Evolutionary conservation across 208 protist species (phyloP), one percentile per base, ranked within the genome.

Genomic region (Crithidia bombi): DNA sequence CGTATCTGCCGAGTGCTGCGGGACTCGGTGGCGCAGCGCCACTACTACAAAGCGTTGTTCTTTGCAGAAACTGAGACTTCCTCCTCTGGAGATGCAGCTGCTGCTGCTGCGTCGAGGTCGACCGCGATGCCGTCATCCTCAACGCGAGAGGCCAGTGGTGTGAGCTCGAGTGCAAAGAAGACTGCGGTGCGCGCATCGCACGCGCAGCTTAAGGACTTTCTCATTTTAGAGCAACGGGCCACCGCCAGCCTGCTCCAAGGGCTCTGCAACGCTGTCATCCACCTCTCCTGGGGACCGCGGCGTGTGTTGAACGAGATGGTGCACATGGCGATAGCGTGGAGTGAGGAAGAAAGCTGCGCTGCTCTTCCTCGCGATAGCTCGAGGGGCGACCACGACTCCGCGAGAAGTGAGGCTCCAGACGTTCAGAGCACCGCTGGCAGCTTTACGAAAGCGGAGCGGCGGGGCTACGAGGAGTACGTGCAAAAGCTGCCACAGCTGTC

Each of bases 281-380:
- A 39, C 30, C 66, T 80, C 3, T 68, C 65, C 47, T 83, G 76
- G 69, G 83, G 68, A 17, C 83, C 86, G 43, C 85, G 82, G 26
- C 70, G 68, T 11, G 52, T 94, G 32, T 43, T 91, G 33, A 88
- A 86, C 54, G 86, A 75, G 50, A 3, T 92, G 36, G 75, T 81
- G 30, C 79, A 80, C 6, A 51, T 63, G 26, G 62, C 74, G 1
- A 17, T 89, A 9, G 61, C 64, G 7, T 75, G 73, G 57, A 75
- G 46, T n/a, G 77, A 66, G 15, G 64, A 63, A 6, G n/a, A 57
- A 19, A 44, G 36, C n/a, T n/a, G n/a, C n/a, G n/a, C n/a, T n/a
- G n/a, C n/a, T n/a, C n/a, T n/a, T n/a, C n/a, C n/a, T n/a, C n/a
- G n/a, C n/a, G n/a, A n/a, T n/a, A n/a, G 17, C 5, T 23, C 19